These are phyloP conservation scores for Epichloe coenophiala DNA, from an alignment of 2,329 filamentous ascomycete genomes.

Conservation along the genomic window DNA sequence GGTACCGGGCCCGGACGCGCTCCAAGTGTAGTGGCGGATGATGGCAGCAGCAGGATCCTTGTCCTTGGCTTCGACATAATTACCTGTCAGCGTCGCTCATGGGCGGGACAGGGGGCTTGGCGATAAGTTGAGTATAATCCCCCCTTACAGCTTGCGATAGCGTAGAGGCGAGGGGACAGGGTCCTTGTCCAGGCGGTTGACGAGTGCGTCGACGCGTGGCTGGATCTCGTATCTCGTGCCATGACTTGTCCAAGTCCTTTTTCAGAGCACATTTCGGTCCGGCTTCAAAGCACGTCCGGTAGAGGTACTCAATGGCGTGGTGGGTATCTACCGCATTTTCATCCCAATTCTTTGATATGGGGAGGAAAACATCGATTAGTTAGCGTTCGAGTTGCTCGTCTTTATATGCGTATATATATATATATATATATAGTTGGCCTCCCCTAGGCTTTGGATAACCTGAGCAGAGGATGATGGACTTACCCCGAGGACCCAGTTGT, in stretches of 20 bases:
- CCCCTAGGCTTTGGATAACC: too few relatives aligned
- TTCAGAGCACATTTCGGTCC: conserved; percentile 3
- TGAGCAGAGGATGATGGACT: conserved; percentile 4
- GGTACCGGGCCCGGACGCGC: conserved; percentile 10
- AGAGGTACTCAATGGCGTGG: conserved; percentile 16
- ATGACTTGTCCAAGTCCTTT: conserved; percentile 1
- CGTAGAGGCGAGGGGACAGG: conserved; percentile 9
- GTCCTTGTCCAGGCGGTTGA: conserved; percentile 9
- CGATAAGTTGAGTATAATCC: conserved; percentile 1
- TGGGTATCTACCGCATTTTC: conserved; percentile 19
- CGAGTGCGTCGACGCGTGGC: conserved; percentile 13
- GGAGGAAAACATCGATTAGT: too few relatives aligned
- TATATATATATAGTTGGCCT: too few relatives aligned
- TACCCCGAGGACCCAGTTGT: conserved; percentile 18
- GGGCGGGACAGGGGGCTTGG: background rate
- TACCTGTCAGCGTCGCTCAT: background rate
- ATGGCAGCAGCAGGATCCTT: background rate
- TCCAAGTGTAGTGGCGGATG: background rate
- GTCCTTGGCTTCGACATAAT: background rate
- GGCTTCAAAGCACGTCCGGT: conserved; percentile 17
- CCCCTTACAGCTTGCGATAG: conserved; percentile 1
- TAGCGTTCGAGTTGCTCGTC: too few relatives aligned
- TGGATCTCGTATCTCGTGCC: conserved; percentile 1
- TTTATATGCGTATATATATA: too few relatives aligned
- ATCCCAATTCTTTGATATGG: conserved; percentile 11